Conservation (phyloP, 805 yeast genomes). For the Pichia nanzhaoensis region DNA sequence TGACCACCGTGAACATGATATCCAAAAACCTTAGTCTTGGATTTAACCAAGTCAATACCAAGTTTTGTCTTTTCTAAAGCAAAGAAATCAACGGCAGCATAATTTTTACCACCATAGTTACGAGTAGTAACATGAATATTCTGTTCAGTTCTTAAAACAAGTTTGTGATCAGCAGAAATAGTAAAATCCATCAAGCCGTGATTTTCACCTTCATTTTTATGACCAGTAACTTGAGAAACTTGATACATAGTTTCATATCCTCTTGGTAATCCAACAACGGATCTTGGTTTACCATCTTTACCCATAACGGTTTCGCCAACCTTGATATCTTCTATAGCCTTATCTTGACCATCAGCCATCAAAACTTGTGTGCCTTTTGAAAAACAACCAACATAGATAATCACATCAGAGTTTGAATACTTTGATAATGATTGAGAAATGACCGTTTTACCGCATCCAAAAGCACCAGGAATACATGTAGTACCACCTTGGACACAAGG, state of each 20-base stretch:
- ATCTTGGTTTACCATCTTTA: conserved; percentile 14
- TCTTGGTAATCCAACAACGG: conserved; percentile 39
- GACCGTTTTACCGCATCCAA: conserved; percentile 85
- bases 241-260: conserved; percentile 38
- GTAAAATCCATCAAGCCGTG: conserved; percentile 18
- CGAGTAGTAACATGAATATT: conserved; percentile 1
- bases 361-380: conserved; percentile 26
- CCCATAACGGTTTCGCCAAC: conserved; percentile 10
- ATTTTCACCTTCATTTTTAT: conserved; percentile 9
- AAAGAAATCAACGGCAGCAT: conserved; percentile 15
- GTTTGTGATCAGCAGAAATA: conserved; percentile 35
- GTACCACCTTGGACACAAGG: conserved; percentile 99
- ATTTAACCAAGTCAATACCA: background rate
- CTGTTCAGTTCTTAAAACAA: conserved; percentile 34
- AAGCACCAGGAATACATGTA: conserved; percentile 99
- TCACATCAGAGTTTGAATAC: conserved; percentile 94
- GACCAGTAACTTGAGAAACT: conserved; percentile 18
- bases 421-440: conserved; percentile 65
- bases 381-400: conserved; percentile 82
- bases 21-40: conserved; percentile 19
- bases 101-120: background rate
- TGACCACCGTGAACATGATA: conserved; percentile 1
- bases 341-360: conserved; percentile 36
- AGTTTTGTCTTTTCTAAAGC: background rate
- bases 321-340: conserved; percentile 1